Percentiles rank a stretch among this genome's conserved stretches.
Conservation (phyloP, 2,329 filamentous ascomycete species). For the Pseudocercospora pini-densiflorae region DNA sequence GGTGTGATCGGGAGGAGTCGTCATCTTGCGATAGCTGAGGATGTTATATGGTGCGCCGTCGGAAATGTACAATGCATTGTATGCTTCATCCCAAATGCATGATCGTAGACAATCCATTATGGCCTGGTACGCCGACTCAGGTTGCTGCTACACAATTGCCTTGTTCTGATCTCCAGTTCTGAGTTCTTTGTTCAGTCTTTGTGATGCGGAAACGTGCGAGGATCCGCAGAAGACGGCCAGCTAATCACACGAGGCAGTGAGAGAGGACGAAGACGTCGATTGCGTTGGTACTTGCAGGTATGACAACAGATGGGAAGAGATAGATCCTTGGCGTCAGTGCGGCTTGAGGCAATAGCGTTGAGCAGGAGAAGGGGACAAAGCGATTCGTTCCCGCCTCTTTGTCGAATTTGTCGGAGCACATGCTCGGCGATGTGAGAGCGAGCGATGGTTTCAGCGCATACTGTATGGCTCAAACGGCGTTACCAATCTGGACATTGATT, state of each 20-base stretch:
- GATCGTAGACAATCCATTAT: neutral
- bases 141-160: neutral
- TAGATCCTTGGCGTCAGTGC: neutral
- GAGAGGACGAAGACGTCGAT: too few relatives aligned
- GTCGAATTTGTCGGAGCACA: neutral
- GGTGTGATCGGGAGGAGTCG: neutral
- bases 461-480: neutral
- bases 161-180: neutral
- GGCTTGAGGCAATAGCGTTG: neutral
- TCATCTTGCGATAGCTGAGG: neutral
- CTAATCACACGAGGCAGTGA: too few relatives aligned
- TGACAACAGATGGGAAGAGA: too few relatives aligned
- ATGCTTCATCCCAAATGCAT: neutral
- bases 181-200: neutral
- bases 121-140: neutral
- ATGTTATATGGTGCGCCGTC: neutral
- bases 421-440: neutral
- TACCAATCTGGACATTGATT: neutral
- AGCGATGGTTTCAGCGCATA: neutral
- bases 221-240: too few relatives aligned
- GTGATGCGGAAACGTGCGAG: neutral
- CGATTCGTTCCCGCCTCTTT: neutral
- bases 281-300: neutral
- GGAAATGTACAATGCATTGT: neutral
- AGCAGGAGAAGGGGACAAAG: neutral